Conservation (phyloP, 2,329 filamentous ascomycete genomes). For the Cytospora piceicola region DNA sequence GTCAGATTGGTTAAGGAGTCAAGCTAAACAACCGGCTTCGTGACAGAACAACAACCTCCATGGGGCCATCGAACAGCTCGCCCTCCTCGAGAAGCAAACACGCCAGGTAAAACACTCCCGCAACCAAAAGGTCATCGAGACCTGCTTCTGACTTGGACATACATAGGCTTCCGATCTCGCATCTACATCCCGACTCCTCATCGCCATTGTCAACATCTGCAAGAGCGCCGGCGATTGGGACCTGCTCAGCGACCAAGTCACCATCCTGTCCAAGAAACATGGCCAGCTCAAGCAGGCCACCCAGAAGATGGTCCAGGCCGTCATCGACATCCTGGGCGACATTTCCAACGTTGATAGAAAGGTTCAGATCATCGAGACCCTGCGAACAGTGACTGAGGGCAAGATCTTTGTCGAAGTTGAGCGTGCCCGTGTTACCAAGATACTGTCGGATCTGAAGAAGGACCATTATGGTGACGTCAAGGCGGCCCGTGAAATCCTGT, state of each 20-base stretch:
- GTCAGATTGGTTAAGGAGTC: too few species aligned
- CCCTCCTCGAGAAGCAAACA: slow-evolving; percentile 91
- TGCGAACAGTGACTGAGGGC: slow-evolving; percentile 95
- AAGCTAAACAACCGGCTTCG: slow-evolving; percentile 6
- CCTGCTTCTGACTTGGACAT: slow-evolving; percentile 8
- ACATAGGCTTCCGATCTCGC: slow-evolving; percentile 87
- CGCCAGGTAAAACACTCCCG: slow-evolving; percentile 70
- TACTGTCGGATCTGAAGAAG: slow-evolving; percentile 97
- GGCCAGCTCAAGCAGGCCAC: slow-evolving; percentile 98
- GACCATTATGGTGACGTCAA: slow-evolving; percentile 82
- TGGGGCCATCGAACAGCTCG: slow-evolving; percentile 90
- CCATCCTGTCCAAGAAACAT: slow-evolving; percentile 98
- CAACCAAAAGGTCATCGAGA: neutral
- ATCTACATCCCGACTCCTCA: slow-evolving; percentile 86
- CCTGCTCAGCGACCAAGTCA: slow-evolving; percentile 93
- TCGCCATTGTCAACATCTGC: slow-evolving; percentile 90
- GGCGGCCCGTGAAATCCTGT: slow-evolving; percentile 88
- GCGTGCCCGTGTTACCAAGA: slow-evolving; percentile 90
- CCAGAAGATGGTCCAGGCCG: slow-evolving; percentile 97
- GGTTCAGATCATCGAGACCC: slow-evolving; percentile 88
- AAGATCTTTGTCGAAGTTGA: slow-evolving; percentile 99
- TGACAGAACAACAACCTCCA: slow-evolving; percentile 73
- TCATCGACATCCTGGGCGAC: slow-evolving; percentile 88
- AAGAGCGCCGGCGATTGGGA: slow-evolving; percentile 93
- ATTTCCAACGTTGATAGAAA: slow-evolving; percentile 87